A percentile compares a stretch with the other conserved stretches of the same genome.
Conservation (phyloP, 768 basidiomycete genomes). For the Trametopsis cervina region DNA sequence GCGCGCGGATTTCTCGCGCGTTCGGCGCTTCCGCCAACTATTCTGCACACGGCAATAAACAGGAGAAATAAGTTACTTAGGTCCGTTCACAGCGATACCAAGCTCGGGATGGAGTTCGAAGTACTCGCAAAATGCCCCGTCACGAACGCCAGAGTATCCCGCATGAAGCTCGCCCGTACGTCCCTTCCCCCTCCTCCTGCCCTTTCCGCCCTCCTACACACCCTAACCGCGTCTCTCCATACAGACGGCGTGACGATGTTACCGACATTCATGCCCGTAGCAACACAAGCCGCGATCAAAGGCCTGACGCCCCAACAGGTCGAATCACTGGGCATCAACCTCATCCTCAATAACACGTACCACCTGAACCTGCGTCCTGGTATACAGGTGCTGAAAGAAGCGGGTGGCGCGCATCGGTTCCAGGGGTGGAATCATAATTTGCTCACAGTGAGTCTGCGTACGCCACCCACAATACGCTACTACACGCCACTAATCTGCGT, state of each 20-base stretch:
- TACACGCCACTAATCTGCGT: not conserved
- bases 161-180: constrained; percentile 78
- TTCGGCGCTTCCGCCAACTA: too few species aligned
- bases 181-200: constrained; percentile 6
- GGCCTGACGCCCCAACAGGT: constrained; percentile 83
- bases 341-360: constrained; percentile 88
- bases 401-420: constrained; percentile 83
- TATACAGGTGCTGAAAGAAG: constrained; percentile 59
- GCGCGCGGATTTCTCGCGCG: too few species aligned
- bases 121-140: constrained; percentile 75
- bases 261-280: constrained; percentile 92
- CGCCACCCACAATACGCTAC: not conserved
- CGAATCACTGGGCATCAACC: constrained; percentile 71
- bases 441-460: constrained; percentile 48
- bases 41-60: too few species aligned
- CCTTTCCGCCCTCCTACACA: not conserved
- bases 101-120: constrained; percentile 64
- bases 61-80: too few species aligned
- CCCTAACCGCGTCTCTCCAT: too few species aligned
- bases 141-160: constrained; percentile 77
- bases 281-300: constrained; percentile 89
- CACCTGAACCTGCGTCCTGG: constrained; percentile 87
- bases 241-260: constrained; percentile 76
- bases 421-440: constrained; percentile 86
- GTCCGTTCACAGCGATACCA: too few species aligned